Evolutionary conservation across 2,329 filamentous ascomycete species (phyloP).

Genomic region (Sclerotiophoma versabilis): DNA sequence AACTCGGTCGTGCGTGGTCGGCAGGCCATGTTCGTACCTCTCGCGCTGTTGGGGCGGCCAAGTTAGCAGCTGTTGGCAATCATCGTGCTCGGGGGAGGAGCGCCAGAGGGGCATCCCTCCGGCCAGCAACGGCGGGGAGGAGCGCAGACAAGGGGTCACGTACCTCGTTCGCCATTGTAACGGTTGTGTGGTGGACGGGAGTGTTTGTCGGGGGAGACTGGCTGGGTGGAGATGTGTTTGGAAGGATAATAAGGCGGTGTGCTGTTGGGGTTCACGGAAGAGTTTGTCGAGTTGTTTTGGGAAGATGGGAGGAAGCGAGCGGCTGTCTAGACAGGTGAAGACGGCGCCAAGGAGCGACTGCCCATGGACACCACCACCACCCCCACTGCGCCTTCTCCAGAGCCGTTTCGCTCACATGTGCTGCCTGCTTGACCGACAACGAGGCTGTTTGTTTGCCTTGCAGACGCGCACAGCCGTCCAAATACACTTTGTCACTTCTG

Average conservation of each 20-base stretch:
- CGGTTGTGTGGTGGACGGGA: conserved; percentile 24
- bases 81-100: conserved; percentile 39
- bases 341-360: conserved; percentile 22
- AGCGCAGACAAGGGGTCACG: conserved; percentile 51
- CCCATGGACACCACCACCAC: conserved; percentile 32
- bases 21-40: conserved; percentile 50
- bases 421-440: conserved; percentile 10
- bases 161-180: conserved; percentile 70
- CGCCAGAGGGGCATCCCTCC: conserved; percentile 53
- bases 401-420: conserved; percentile 25
- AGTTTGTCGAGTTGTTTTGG: conserved; percentile 37
- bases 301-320: conserved; percentile 35
- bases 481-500: not conserved
- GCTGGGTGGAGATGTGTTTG: conserved; percentile 31
- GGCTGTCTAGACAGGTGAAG: conserved; percentile 30
- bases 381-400: conserved; percentile 34
- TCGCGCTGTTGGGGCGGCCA: conserved; percentile 53
- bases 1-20: conserved; percentile 16
- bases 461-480: not conserved
- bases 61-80: conserved; percentile 47
- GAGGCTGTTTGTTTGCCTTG: conserved; percentile 7
- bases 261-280: conserved; percentile 35
- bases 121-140: conserved; percentile 45
- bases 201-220: conserved; percentile 22
- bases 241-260: conserved; percentile 34